These are phyloP conservation scores for Arthonia radiata DNA, from an alignment of 495 filamentous ascomycete species.

Conservation along the genomic window DNA sequence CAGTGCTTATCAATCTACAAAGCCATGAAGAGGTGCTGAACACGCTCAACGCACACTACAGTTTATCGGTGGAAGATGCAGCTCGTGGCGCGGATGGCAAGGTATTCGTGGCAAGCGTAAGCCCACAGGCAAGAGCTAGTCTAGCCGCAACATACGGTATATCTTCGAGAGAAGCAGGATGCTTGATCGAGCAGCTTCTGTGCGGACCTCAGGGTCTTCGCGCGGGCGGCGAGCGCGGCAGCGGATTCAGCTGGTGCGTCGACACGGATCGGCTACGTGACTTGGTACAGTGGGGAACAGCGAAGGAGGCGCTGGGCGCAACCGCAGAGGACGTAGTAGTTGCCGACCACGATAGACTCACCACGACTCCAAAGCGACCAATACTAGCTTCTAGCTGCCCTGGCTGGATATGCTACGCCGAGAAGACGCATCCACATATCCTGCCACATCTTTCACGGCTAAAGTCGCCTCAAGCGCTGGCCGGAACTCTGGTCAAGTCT, in stretches of 20 bases:
- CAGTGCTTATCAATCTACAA: slow-evolving; percentile 77
- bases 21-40: slow-evolving; percentile 75
- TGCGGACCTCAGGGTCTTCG: slow-evolving; percentile 41
- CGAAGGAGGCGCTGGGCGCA: slow-evolving; percentile 33
- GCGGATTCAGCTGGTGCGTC: slow-evolving; percentile 63
- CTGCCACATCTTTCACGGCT: slow-evolving; percentile 74
- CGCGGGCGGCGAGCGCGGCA: slow-evolving; percentile 40
- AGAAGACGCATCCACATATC: slow-evolving; percentile 85
- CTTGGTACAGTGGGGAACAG: slow-evolving; percentile 48
- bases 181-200: slow-evolving; percentile 65
- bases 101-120: slow-evolving; percentile 75
- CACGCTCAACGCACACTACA: slow-evolving; percentile 39
- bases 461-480: slow-evolving; percentile 82
- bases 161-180: slow-evolving; percentile 42
- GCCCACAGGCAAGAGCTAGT: slow-evolving; percentile 69
- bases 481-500: slow-evolving; percentile 73
- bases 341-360: too few relatives aligned
- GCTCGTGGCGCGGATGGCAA: slow-evolving; percentile 19
- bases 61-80: slow-evolving; percentile 2
- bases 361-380: slow-evolving; percentile 31
- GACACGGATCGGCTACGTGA: slow-evolving; percentile 66
- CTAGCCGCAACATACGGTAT: slow-evolving; percentile 60
- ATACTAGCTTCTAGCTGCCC: slow-evolving; percentile 81
- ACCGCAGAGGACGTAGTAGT: too few relatives aligned
- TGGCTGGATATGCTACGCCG: slow-evolving; percentile 96